Percentiles rank a stretch among this genome's conserved stretches.
Evolutionary conservation across 2,329 filamentous ascomycete species (phyloP).

Genomic region (Pseudogymnoascus sp.): DNA sequence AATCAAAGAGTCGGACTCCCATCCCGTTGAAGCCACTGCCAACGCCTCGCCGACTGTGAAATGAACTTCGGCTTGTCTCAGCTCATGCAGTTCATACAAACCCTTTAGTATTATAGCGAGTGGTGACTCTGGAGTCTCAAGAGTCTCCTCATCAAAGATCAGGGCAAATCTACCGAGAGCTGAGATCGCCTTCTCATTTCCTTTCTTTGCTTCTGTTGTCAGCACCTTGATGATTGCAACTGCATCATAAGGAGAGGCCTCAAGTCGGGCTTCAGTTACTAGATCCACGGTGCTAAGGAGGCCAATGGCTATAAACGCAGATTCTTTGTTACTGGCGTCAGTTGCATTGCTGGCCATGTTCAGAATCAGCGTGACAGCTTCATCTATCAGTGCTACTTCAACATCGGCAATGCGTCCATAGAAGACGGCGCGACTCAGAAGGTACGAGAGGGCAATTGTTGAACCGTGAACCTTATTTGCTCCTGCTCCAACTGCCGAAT

Average conservation of each 20-base stretch:
- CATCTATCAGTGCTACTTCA: constrained; percentile 34
- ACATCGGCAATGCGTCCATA: constrained; percentile 35
- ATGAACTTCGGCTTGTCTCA: constrained; percentile 79
- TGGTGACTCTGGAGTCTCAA: constrained; percentile 31
- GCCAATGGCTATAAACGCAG: constrained; percentile 51
- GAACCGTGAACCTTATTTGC: constrained; percentile 55
- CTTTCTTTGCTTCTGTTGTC: constrained; percentile 64
- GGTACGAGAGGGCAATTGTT: constrained; percentile 51
- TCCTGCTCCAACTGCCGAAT: constrained; percentile 49
- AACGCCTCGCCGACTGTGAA: constrained; percentile 88
- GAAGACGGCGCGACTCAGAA: constrained; percentile 50
- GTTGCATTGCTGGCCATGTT: constrained; percentile 47
- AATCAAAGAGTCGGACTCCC: constrained; percentile 74
- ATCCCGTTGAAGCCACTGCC: constrained; percentile 69
- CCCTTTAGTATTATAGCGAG: constrained; percentile 56
- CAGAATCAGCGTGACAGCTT: constrained; percentile 40
- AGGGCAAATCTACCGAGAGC: constrained; percentile 72
- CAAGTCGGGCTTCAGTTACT: constrained; percentile 30
- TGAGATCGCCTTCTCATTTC: constrained; percentile 75
- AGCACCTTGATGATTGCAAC: constrained; percentile 53
- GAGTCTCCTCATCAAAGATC: constrained; percentile 44
- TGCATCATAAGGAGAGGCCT: constrained; percentile 20
- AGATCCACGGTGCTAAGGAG: constrained; percentile 56
- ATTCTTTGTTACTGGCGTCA: constrained; percentile 52
- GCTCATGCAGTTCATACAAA: constrained; percentile 72